These are phyloP conservation scores for Trichoderma cornu-damae DNA, from an alignment of 2,329 filamentous ascomycete species.

Conservation along the genomic window DNA sequence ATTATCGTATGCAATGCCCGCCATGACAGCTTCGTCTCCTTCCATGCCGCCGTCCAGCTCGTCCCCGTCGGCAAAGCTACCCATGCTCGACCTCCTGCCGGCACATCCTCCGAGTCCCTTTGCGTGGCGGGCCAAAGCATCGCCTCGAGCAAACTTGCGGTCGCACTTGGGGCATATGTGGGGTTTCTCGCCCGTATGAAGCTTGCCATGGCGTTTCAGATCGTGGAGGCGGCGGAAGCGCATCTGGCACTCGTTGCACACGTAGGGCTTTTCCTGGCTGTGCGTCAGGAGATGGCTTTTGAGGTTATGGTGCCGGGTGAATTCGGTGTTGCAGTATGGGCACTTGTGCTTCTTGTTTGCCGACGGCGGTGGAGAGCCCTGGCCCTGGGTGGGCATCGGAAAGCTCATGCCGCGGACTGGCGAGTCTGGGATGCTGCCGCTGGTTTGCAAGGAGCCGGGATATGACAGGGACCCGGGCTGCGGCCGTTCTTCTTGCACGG, in stretches of 20 bases:
- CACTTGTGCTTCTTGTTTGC: slow-evolving; percentile 86
- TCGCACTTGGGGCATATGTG: slow-evolving; percentile 95
- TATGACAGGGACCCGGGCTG: slow-evolving; percentile 51
- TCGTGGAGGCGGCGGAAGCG: slow-evolving; percentile 91
- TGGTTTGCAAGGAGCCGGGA: slow-evolving; percentile 46
- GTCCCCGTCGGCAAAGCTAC: slow-evolving; percentile 73
- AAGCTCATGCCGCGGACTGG: slow-evolving; percentile 52
- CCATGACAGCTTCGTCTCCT: slow-evolving; percentile 53
- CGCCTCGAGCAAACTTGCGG: slow-evolving; percentile 88
- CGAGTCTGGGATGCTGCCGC: slow-evolving; percentile 40
- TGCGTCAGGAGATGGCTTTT: slow-evolving; percentile 97
- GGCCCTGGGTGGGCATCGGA: slow-evolving; percentile 45
- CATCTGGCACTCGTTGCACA: slow-evolving; percentile 88
- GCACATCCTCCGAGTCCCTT: slow-evolving; percentile 96
- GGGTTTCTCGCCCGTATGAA: slow-evolving; percentile 93
- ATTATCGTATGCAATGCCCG: slow-evolving; percentile 52
- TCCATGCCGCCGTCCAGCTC: slow-evolving; percentile 55
- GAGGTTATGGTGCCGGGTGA: slow-evolving; percentile 93
- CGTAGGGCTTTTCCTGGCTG: slow-evolving; percentile 96
- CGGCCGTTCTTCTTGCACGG: slow-evolving; percentile 47
- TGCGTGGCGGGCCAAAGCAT: slow-evolving; percentile 89
- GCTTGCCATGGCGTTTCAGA: slow-evolving; percentile 89
- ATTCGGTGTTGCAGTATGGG: slow-evolving; percentile 92
- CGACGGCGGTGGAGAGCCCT: slow-evolving; percentile 53
- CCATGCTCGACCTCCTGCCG: slow-evolving; percentile 80